Percentiles rank a stretch among this genome's conserved stretches.
Evolutionary conservation across 495 filamentous ascomycete species (phyloP).

Genomic region (Lasiosphaeris hirsuta): DNA sequence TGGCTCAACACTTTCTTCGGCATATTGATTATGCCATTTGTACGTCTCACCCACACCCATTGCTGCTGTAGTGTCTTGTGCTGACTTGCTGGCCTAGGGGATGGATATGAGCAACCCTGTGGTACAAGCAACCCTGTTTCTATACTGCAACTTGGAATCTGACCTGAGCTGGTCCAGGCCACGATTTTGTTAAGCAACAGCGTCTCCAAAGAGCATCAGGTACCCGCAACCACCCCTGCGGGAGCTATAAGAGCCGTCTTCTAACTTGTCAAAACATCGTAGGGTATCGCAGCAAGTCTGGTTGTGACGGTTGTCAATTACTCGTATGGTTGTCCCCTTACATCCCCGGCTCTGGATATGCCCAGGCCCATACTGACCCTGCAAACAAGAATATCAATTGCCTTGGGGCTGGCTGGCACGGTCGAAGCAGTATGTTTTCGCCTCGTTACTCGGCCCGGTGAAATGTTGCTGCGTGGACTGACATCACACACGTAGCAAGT

Average conservation of each 20-base stretch:
- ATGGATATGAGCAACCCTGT: conserved; percentile 46
- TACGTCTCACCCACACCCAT: background rate
- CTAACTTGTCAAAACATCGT: background rate
- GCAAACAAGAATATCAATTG: conserved; percentile 33
- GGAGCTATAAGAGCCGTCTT: background rate
- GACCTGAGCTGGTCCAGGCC: conserved; percentile 25
- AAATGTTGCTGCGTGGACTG: background rate
- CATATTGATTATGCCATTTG: conserved; percentile 54
- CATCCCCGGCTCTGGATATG: background rate
- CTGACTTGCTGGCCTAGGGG: conserved; percentile 17
- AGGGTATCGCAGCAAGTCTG: conserved; percentile 48
- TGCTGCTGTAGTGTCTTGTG: background rate
- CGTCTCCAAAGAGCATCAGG: conserved; percentile 55
- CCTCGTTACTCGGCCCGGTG: no score
- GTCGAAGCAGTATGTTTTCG: conserved; percentile 26
- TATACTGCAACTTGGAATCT: background rate
- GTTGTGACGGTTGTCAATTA: conserved; percentile 46
- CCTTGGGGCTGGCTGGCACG: conserved; percentile 46
- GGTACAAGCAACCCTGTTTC: background rate
- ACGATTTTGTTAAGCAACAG: conserved; percentile 58
- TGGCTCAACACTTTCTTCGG: conserved; percentile 60
- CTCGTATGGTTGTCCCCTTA: conserved; percentile 17
- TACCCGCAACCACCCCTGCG: background rate
- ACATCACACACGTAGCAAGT: conserved; percentile 14
- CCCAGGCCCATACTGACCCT: background rate